phyloP scores from a whole-genome alignment of 305 asterid genomes.

The Euphrasia arctica region DNA sequence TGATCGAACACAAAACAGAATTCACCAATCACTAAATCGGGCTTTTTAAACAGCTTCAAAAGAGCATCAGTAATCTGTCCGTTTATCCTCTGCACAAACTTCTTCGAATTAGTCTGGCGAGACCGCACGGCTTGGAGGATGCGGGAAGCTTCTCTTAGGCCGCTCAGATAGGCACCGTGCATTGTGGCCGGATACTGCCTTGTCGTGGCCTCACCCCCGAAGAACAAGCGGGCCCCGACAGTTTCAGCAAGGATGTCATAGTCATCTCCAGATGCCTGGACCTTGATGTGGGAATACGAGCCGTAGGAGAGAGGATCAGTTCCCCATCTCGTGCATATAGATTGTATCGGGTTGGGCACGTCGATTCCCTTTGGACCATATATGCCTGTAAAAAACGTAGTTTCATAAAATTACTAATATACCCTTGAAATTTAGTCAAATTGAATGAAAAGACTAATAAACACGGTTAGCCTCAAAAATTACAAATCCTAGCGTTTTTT shows the following conservation, averaged over 20 bases:
- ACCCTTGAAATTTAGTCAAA: background rate
- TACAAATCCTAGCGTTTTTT: background rate
- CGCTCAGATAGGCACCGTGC: constrained; percentile 90
- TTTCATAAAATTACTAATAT: background rate
- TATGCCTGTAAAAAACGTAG: constrained; percentile 43
- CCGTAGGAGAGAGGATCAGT: constrained; percentile 70
- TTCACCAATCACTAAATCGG: constrained; percentile 50
- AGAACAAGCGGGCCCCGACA: constrained; percentile 54
- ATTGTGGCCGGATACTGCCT: constrained; percentile 83
- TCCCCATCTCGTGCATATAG: constrained; percentile 88
- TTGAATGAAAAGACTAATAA: background rate
- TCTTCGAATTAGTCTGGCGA: constrained; percentile 34
- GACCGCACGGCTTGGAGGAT: constrained; percentile 48
- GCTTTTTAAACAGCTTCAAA: constrained; percentile 53
- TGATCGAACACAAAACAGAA: constrained; percentile 54
- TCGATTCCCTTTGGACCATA: constrained; percentile 64
- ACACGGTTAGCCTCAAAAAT: background rate
- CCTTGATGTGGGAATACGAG: constrained; percentile 73
- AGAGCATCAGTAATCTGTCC: constrained; percentile 43
- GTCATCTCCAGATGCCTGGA: constrained; percentile 72
- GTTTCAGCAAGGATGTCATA: constrained; percentile 76
- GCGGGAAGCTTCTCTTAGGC: constrained; percentile 76
- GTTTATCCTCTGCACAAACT: constrained; percentile 39
- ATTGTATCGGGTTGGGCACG: constrained; percentile 76
- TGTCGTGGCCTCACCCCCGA: constrained; percentile 83